phyloP scores from a whole-genome alignment of 78 protist genomes.

The Dictyostelium intermedium region DNA sequence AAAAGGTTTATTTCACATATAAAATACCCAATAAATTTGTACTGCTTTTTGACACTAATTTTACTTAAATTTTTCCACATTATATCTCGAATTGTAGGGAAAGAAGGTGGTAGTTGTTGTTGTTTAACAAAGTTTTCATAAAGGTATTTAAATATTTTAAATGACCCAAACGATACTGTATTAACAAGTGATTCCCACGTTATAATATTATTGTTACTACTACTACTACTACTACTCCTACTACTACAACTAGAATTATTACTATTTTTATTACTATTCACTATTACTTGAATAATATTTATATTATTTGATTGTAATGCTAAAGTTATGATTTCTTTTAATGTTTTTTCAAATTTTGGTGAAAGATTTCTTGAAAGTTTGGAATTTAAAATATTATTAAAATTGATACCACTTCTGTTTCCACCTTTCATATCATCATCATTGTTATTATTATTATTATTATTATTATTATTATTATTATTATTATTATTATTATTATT shows the following conservation, averaged over 20 bases:
- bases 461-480: no score
- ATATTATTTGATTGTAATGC: not conserved
- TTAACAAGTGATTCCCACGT: not conserved
- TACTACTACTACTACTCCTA: no score
- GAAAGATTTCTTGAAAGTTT: not conserved
- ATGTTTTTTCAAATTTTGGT: not conserved
- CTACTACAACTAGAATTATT: no score
- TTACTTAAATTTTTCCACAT: not conserved
- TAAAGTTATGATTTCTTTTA: not conserved
- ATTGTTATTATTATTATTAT: no score
- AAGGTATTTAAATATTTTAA: not conserved
- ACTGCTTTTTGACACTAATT: not conserved
- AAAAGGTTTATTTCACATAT: not conserved
- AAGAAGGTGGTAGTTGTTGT: not conserved
- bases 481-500: no score
- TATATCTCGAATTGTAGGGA: not conserved
- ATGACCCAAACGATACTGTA: not conserved
- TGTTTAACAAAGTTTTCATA: not conserved
- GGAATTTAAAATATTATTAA: no score
- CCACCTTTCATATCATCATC: no score
- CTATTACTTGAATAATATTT: not conserved
- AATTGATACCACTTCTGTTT: no score
- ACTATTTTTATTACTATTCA: no score
- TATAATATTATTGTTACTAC: no score
- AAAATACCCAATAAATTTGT: not conserved